Evolutionary conservation across 2,329 filamentous ascomycete genomes (phyloP).

Genomic region (Pyrenophora tritici-repentis): DNA sequence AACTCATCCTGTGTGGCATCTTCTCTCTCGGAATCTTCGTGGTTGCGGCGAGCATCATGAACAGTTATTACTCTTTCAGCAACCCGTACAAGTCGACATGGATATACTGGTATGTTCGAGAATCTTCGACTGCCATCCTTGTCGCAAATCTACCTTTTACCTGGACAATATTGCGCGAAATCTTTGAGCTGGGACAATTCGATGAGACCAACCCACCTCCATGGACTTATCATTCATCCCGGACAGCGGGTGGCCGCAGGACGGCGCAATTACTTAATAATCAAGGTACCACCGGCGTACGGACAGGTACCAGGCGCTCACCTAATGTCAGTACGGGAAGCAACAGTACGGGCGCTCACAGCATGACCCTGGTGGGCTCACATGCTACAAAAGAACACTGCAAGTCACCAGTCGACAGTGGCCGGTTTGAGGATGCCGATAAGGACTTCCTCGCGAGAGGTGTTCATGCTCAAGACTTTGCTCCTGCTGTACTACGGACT

Average conservation of each 20-base stretch:
- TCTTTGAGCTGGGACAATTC: slow-evolving; percentile 50
- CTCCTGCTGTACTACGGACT: slow-evolving; percentile 4
- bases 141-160: slow-evolving; percentile 59
- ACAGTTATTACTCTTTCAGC: slow-evolving; percentile 51
- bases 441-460: slow-evolving; percentile 13
- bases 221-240: slow-evolving; percentile 37
- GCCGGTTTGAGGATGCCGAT: slow-evolving; percentile 14
- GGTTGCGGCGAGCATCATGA: slow-evolving; percentile 55
- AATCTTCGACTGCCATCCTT: slow-evolving; percentile 41
- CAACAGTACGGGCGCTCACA: slow-evolving; percentile 9
- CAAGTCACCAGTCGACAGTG: slow-evolving; percentile 9
- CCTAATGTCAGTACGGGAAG: slow-evolving; percentile 12
- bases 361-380: slow-evolving; percentile 20
- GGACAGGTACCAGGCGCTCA: slow-evolving; percentile 12
- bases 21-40: slow-evolving; percentile 62
- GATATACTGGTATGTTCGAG: slow-evolving; percentile 43
- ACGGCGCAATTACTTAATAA: slow-evolving; percentile 22
- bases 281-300: slow-evolving; percentile 9
- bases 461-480: slow-evolving; percentile 25
- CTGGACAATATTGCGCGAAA: slow-evolving; percentile 57
- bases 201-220: slow-evolving; percentile 35
- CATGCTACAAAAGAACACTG: slow-evolving; percentile 10
- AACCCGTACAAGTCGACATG: slow-evolving; percentile 32
- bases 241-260: slow-evolving; percentile 31
- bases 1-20: slow-evolving; percentile 60